Base-by-base conservation (phyloP, 257 asterid genomes). In the Solanum etuberosum region DNA sequence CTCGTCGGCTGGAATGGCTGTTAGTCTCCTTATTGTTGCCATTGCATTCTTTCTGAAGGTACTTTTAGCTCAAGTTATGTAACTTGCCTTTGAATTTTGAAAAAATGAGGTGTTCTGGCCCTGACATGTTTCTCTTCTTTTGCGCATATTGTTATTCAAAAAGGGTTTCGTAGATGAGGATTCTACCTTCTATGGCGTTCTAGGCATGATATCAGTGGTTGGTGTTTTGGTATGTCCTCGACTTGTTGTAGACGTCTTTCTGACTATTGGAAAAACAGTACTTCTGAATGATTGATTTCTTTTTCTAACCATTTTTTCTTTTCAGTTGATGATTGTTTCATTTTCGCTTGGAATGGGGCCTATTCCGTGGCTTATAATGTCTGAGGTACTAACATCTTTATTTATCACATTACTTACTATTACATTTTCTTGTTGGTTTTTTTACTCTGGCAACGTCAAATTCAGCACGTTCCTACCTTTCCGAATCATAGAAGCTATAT, bases 341-440 rank as follows among this genome's bases (percentile, higher is more conserved):
- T 96, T 96, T 87, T 95, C 99, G n/a, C 96, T 93, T 34, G 99
- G 99, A 90, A 94, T 96, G 94, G 99, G 99, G 59, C 97, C 99
- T 43, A 91, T 95, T 86, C 99, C 99, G 1, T 96, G 99, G 99
- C 92, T 96, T 83, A 94, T 96, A 88, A 96, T 96, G 99, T 96
- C 99, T 25, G 99, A 96, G 99, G 99, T 95, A 81, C 89, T 20
- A 8, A 5, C 87, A 35, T 83, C 81, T 73, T 80, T 51, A 74
- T 80, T 78, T 70, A 21, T 86, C 23, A 35, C 51, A 25, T 23
- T 51, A 14, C 37, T 18, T 61, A 32, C 61, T 57, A 32, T n/a
- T n/a, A 27, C 68, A 57, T 11, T 16, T 42, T 65, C 21, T 68
- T 72, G 31, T 35, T 35, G 46, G 48, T 10, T 1, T 21, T 12